Evolutionary conservation across 2,329 filamentous ascomycete species (phyloP).

Genomic region (Penicillium sp.): DNA sequence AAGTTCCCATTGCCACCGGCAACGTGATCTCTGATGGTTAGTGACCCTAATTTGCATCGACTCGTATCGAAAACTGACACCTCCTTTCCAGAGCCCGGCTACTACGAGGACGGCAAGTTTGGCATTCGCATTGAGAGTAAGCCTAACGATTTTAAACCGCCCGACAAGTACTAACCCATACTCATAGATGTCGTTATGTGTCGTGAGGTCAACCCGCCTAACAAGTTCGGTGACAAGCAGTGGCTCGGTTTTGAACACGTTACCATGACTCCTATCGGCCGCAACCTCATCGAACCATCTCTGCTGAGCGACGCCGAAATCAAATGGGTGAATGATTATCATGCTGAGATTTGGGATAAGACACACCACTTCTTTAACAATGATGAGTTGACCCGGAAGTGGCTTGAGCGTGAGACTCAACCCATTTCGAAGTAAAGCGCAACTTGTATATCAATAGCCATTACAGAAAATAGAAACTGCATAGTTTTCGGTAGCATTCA

Average conservation of each 20-base stretch:
- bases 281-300: slow-evolving; percentile 72
- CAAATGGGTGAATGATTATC: slow-evolving; percentile 82
- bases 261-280: slow-evolving; percentile 93
- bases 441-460: not conserved
- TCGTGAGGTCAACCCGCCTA: slow-evolving; percentile 76
- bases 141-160: slow-evolving; percentile 11
- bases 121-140: slow-evolving; percentile 88
- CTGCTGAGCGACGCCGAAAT: slow-evolving; percentile 71
- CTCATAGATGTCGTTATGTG: slow-evolving; percentile 73
- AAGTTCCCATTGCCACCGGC: slow-evolving; percentile 82
- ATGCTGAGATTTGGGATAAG: slow-evolving; percentile 74
- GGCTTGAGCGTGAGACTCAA: slow-evolving; percentile 83
- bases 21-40: slow-evolving; percentile 82
- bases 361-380: slow-evolving; percentile 70
- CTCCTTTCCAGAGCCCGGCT: slow-evolving; percentile 67
- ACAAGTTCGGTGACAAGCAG: slow-evolving; percentile 88
- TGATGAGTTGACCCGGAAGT: slow-evolving; percentile 67
- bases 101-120: slow-evolving; percentile 92
- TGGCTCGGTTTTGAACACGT: slow-evolving; percentile 95
- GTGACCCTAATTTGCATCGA: slow-evolving; percentile 1
- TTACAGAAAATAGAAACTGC: not conserved
- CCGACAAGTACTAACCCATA: slow-evolving; percentile 7
- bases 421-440: slow-evolving; percentile 48
- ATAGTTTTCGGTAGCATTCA: not conserved
- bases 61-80: not conserved